Percentiles rank a stretch among this genome's conserved stretches.
Evolutionary conservation across 805 yeast genomes (phyloP).

Genomic region (Candida chauliodis): DNA sequence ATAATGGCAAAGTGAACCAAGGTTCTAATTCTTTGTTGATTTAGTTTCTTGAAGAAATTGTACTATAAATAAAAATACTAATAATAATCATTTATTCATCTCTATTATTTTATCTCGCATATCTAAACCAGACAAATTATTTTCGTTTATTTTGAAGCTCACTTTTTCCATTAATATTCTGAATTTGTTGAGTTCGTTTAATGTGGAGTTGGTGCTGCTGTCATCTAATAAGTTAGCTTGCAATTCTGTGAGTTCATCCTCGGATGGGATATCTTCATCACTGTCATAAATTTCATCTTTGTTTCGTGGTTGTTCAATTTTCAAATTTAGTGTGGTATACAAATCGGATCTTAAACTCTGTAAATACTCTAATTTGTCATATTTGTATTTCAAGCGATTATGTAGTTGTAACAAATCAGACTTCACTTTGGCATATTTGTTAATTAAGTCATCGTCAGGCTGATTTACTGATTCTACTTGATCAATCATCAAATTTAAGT

Average conservation of each 20-base stretch:
- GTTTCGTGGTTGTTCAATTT: not conserved
- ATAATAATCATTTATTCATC: not conserved
- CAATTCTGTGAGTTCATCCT: not conserved
- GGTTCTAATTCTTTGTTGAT: constrained; percentile 1
- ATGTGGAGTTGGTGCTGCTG: not conserved
- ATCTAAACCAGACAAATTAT: constrained; percentile 3
- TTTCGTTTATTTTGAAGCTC: constrained; percentile 9
- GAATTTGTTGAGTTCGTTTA: constrained; percentile 9
- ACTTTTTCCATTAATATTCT: constrained; percentile 13
- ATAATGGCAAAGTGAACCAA: not conserved
- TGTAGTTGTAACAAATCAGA: constrained; percentile 15
- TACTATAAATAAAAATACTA: not conserved
- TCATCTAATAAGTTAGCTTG: constrained; percentile 1
- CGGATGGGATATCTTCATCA: constrained; percentile 3
- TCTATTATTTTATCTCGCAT: not conserved
- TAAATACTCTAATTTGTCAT: constrained; percentile 28
- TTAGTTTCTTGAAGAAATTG: not conserved
- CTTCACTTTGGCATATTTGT: constrained; percentile 21
- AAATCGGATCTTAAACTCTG: constrained; percentile 11
- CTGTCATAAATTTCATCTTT: constrained; percentile 10
- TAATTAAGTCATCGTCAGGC: constrained; percentile 10
- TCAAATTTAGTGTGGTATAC: constrained; percentile 1
- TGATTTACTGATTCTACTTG: constrained; percentile 7
- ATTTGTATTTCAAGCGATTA: constrained; percentile 21
- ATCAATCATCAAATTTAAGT: constrained; percentile 7